Base-by-base conservation (phyloP, 305 asterid species). In the Solanum hybrid region DNA sequence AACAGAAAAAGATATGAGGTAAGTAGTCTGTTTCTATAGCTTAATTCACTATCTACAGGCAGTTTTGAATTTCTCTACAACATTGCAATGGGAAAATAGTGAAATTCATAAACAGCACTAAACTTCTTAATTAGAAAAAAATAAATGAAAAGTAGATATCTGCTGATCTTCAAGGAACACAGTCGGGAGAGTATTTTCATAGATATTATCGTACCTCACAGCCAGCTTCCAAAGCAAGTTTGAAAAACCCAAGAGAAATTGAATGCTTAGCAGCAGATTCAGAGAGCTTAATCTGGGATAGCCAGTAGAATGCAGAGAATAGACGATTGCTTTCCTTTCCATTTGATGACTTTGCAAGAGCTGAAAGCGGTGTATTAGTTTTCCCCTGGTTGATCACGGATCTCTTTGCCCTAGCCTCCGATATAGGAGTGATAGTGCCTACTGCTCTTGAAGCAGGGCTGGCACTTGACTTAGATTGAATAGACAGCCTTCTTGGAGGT, bases 251-350 rank as follows among this genome's bases (percentile, higher is more conserved):
- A 90, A 97, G 96, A 75, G 99, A 95, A 84, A 97, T 89, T 0
- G 95, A 93, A 92, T 97, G 99, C 93, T 94, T 97, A 81, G 95
- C 94, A 93, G 97, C 96, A 89, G 98, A 91, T 93, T 97, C 98
- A 75, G 99, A 93, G 88, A 91, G 95, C 95, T 95, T 95, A 86
- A 97, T 96, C 92, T 95, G 99, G 80, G 96, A 88, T 38, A 93
- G 91, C 99, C 99, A 97, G 90, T 97, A 97, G 37, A 98, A 93
- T 31, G 99, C 94, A 29, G 98, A 96, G 40, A 94, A 92, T 22
- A 97, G 88, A 89, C 92, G 92, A 40, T 92, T 92, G 93, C 94
- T 94, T 88, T 93, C 95, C 92, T 92, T 96, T 89, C 94, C 90
- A 64, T 66, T 92, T 77, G 96, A 92, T 38, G 98, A 91, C 90